A percentile compares a stretch with the other conserved stretches of the same genome.
Conservation (phyloP, 129 eudicot species). For the Helianthus annuus region HanXRQr2.0-SUNRISE NC_035440.2:86534163-86534662, state of each 20-base stretch:
- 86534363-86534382: slow-evolving; percentile 50
- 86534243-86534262: not conserved
- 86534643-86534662: no score
- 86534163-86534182: no score
- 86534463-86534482: slow-evolving; percentile 98
- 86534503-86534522: slow-evolving; percentile 80
- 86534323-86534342: slow-evolving; percentile 8
- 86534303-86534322: slow-evolving; percentile 65
- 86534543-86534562: slow-evolving; percentile 10
- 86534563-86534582: slow-evolving; percentile 48
- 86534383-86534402: slow-evolving; percentile 77
- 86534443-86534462: slow-evolving; percentile 89
- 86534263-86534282: not conserved
- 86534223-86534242: slow-evolving; percentile 22
- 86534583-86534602: slow-evolving; percentile 90
- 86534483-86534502: slow-evolving; percentile 88
- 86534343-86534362: slow-evolving; percentile 45
- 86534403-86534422: slow-evolving; percentile 89
- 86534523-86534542: slow-evolving; percentile 27
- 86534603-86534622: slow-evolving; percentile 86
- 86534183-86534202: no score
- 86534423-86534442: slow-evolving; percentile 75
- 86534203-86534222: no score
- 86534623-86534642: slow-evolving; percentile 92
- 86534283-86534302: slow-evolving; percentile 44